Evolutionary conservation across 2,329 filamentous ascomycete species (phyloP), one percentile per base, ranked within the genome.

Genomic region (Botrytis galanthina): DNA sequence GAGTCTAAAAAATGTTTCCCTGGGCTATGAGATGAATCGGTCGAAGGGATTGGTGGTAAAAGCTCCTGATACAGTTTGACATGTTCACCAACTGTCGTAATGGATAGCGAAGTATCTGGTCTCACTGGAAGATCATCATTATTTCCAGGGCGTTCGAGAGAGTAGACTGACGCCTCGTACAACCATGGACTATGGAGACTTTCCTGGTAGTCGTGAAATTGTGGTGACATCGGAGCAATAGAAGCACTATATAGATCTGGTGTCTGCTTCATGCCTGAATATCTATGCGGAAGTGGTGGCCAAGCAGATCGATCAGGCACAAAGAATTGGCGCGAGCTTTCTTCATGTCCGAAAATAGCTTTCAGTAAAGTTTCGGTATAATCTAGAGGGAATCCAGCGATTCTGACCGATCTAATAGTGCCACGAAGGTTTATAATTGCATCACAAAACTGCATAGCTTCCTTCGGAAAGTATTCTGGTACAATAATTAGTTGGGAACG

Each of bases 311-410:
- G 51, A 18, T 29, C 44, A 2, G 76, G 73, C 6, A 42, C 48
- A 29, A 35, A 46, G n/a, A 64, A 71, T 26, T 61, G 48, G 7
- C 63, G 54, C 2, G 48, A 32, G 20, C 44, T 22, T n/a, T 71
- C 68, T 18, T 62, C 75, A 22, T 74, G 63, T 5, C 29, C 64
- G n/a, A 77, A 78, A 4, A 78, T 62, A 37, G 68, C 68, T 16
- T 73, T 29, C 2, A 79, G 67, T 18, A 77, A 39, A 26, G 61
- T 67, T 37, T 71, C 54, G 18, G 76, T 73, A 29, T 76, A 77
- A 44, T 73, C 71, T 5, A 60, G 26, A 26, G 72, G 51, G 70
- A 79, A 78, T 35, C 78, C 78, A 29, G 76, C 75, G 7, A 79
- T 54, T 64, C 78, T 70, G 32, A 64, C 76, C 10, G 46, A 70